Percentiles rank a stretch among this genome's conserved stretches.
phyloP scores from a whole-genome alignment of 2,329 filamentous ascomycete genomes.

The Ophiostoma novo-ulmi region DNA sequence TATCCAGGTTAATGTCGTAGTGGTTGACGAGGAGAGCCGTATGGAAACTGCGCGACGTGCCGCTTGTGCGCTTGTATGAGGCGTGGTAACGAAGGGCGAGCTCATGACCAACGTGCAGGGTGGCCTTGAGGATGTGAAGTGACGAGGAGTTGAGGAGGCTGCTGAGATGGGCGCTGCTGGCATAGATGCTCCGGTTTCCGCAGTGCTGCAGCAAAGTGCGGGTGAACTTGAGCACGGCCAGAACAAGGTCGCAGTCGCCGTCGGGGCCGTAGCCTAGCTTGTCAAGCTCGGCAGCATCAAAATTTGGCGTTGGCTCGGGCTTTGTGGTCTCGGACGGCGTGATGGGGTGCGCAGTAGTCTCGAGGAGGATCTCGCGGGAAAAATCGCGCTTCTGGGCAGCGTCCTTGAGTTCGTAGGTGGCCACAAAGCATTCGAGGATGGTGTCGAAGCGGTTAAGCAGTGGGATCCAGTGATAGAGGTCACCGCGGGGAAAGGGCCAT shows the following conservation, averaged over 20 bases:
- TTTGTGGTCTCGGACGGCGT: conserved; percentile 43
- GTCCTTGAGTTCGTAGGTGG: conserved; percentile 70
- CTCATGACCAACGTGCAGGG: conserved; percentile 75
- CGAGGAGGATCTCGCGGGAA: conserved; percentile 57
- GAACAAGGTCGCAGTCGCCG: conserved; percentile 74
- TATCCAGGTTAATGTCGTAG: conserved; percentile 73
- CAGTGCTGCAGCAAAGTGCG: conserved; percentile 87
- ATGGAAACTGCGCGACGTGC: conserved; percentile 61
- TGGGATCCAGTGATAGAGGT: conserved; percentile 97
- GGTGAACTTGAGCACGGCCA: conserved; percentile 78
- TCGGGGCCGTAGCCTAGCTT: conserved; percentile 63
- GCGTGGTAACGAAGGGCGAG: conserved; percentile 90
- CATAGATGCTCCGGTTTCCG: conserved; percentile 93
- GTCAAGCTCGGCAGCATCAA: conserved; percentile 36
- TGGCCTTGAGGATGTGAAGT: conserved; percentile 68
- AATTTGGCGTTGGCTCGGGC: not conserved
- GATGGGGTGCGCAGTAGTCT: conserved; percentile 47
- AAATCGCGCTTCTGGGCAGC: conserved; percentile 80
- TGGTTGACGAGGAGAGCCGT: conserved; percentile 74
- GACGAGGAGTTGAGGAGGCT: conserved; percentile 85
- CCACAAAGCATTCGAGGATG: conserved; percentile 75
- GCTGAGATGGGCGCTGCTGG: conserved; percentile 84
- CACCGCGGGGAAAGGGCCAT: conserved; percentile 94
- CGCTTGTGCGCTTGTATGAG: conserved; percentile 71
- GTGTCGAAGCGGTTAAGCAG: conserved; percentile 89